Base-by-base conservation (phyloP, 176 grass and related monocot genomes). In the Aegilops longissima region DNA sequence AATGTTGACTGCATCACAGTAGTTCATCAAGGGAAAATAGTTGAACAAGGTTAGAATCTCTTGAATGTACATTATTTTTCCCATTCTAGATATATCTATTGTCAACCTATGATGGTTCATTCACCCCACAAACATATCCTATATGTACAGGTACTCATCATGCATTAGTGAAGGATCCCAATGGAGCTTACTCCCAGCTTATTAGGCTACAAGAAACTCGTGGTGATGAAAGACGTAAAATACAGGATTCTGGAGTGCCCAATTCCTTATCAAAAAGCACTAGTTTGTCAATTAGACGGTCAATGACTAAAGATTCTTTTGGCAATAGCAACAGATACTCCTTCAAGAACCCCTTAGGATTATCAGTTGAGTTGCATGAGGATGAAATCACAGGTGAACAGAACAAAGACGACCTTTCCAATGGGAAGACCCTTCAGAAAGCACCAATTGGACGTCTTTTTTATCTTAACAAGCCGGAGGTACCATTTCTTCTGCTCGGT, bases 1-100 rank as follows among this genome's bases (percentile, higher is more conserved):
- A 90, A 93, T 90, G 93, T 92, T 79, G 89, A 95, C 65, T 87
- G 77, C 65, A 97, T 97, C 61, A 86, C 89, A 49, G 93, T 97
- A 7, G 76, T 97, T 76, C 87, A 47, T 24, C 69, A 93, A 82
- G 93, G 95, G 33, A 92, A 93, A 82, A 93, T 97, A 81, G 89
- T 93, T 1, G 95, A 97, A 82, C 91, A 95, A 95, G 93, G 93
- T 95, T 36, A 70, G 77, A 62, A 54, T 80, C 20, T 68, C 73
- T 70, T 85, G 13, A 12, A 34, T 75, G 39, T 66, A 12, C 45
- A 29, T 47, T 59, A 25, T 35, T 83, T 80, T 89, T 36, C 70
- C 12, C 4, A 82, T 71, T 84, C 12, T 54, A 11, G 9, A 62
- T 17, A 29, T 84, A 71, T 79, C 5, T 69, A 27, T 67, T 66